Evolutionary conservation across 306 rosid genomes (phyloP), one percentile per base, ranked within the genome.

Genomic region (Neltuma alba): DNA sequence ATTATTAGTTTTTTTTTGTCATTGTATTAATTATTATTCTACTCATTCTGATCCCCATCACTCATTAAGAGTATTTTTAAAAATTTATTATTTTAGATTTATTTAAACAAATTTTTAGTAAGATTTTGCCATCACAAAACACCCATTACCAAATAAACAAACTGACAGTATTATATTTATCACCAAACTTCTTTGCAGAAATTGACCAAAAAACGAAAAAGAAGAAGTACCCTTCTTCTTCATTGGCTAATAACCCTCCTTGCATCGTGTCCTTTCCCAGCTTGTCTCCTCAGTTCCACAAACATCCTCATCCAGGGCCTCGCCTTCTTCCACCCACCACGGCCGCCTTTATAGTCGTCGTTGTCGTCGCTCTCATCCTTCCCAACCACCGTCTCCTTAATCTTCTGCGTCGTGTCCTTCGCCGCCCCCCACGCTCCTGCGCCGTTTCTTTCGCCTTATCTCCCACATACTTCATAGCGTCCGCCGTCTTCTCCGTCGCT

Each of bases 321-420:
- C 72, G 57, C 21, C 28, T 54, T 54, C 61, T 23, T 54, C 61
- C 28, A 54, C 21, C 48, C 65, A 18, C 40, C 41, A n/a, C n/a
- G n/a, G 41, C 41, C 79, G 20, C 60, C 80, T 8, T 25, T 64
- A 10, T 75, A 70, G 3, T 58, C 65, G 0, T 58, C 36, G 1
- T 58, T 18, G 2, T 60, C 76, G 12, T 23, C 85, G n/a, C 75
- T 80, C 6, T 78, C 85, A 2, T 76, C 70, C n/a, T 69, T 25
- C 12, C 88, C 90, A 28, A 83, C 88, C 66, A 88, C 84, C 23
- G 77, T 82, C 50, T 83, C 89, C 87, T 87, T 89, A 1, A 87
- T 57, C 80, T 80, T 83, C 76, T 87, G 83, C 27, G 87, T 77
- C 0, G 87, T 84, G 47, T 73, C 83, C 58, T 69, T 84, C 13